These are phyloP conservation scores for Priceomyces melissophilus DNA, from an alignment of 805 yeast genomes.

Conservation along the genomic window DNA sequence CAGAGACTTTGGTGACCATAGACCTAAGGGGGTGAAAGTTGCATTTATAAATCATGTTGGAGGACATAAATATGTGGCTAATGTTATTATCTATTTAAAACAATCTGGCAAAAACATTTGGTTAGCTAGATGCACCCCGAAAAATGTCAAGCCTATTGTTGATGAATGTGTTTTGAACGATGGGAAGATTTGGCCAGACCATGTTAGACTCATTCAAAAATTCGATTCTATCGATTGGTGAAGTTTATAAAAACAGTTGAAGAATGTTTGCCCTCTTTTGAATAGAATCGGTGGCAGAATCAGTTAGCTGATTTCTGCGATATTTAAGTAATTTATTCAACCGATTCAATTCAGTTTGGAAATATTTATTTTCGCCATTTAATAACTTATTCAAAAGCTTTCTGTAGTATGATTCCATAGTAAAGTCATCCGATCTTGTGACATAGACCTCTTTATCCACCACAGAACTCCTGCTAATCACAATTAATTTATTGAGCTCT, in stretches of 20 bases:
- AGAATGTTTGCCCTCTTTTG: constrained; percentile 51
- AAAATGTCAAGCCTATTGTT: constrained; percentile 66
- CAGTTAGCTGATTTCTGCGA: constrained; percentile 30
- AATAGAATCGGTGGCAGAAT: constrained; percentile 48
- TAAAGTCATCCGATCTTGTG: constrained; percentile 12
- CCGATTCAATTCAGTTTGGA: constrained; percentile 45
- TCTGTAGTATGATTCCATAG: constrained; percentile 43
- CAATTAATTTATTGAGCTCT: constrained; percentile 9
- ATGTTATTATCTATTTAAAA: constrained; percentile 70
- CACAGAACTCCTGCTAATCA: constrained; percentile 4
- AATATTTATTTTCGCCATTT: constrained; percentile 42
- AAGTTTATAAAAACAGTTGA: constrained; percentile 9
- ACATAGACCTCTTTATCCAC: constrained; percentile 7
- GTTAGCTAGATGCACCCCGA: constrained; percentile 84
- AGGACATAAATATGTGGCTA: constrained; percentile 94
- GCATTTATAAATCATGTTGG: constrained; percentile 84
- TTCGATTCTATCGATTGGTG: constrained; percentile 54
- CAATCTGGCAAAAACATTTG: constrained; percentile 71
- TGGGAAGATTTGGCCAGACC: constrained; percentile 67
- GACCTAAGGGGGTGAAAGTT: constrained; percentile 73
- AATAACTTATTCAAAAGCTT: constrained; percentile 44
- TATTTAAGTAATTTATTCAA: constrained; percentile 40
- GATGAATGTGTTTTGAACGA: constrained; percentile 71
- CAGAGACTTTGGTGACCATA: constrained; percentile 72
- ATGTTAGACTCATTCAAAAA: constrained; percentile 60